Evolutionary conservation across 768 basidiomycete genomes (phyloP).

Genomic region (Lactarius tabidus): DNA sequence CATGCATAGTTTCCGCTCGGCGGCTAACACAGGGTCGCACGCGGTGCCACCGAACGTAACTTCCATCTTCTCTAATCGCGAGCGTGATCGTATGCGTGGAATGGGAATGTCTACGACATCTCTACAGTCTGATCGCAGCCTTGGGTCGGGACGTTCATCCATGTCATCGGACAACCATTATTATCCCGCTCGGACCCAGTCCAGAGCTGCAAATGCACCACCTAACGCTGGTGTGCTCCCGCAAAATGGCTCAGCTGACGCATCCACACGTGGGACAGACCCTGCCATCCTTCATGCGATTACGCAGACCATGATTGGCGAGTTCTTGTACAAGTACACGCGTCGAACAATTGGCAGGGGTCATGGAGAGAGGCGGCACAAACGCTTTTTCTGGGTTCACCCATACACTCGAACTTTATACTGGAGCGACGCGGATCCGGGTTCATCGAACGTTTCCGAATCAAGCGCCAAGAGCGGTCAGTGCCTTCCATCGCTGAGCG

Average conservation of each 20-base stretch:
- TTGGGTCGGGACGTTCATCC: conserved; percentile 72
- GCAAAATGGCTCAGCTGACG: conserved; percentile 26
- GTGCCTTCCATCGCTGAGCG: conserved; percentile 34
- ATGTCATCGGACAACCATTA: conserved; percentile 73
- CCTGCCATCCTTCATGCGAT: conserved; percentile 92
- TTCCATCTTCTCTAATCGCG: conserved; percentile 31
- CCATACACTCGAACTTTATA: conserved; percentile 97
- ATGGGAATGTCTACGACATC: conserved; percentile 66
- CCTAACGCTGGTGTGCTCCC: conserved; percentile 41
- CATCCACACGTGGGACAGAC: conserved; percentile 51
- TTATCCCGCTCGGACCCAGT: conserved; percentile 41
- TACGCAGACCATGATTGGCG: conserved; percentile 99
- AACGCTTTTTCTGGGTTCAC: conserved; percentile 99
- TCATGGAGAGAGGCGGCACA: conserved; percentile 84
- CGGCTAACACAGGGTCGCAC: conserved; percentile 54
- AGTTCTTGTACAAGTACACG: conserved; percentile 98
- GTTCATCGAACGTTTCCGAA: conserved; percentile 80
- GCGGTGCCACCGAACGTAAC: conserved; percentile 49
- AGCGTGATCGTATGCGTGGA: conserved; percentile 52
- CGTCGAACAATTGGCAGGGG: conserved; percentile 85
- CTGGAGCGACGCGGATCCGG: conserved; percentile 95
- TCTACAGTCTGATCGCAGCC: conserved; percentile 62
- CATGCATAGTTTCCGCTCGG: conserved; percentile 79
- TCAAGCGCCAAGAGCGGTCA: conserved; percentile 95
- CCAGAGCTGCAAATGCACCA: conserved; percentile 34